Evolutionary conservation across 148 eudicot species (phyloP).

Genomic region (Polygonum maritimum): DNA sequence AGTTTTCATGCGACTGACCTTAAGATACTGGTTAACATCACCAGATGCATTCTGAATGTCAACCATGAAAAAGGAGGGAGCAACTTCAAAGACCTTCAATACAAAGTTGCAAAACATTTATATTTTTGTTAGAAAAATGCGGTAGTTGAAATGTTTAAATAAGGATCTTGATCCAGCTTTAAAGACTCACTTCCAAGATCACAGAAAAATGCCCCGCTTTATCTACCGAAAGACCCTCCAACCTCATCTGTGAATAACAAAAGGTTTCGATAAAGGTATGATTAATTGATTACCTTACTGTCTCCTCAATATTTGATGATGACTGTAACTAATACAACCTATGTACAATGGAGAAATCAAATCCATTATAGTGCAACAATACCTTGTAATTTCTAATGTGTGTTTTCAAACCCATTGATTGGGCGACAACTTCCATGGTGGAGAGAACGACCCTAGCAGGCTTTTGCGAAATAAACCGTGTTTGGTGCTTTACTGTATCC

Average conservation of each 20-base stretch:
- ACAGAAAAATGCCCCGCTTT: conserved; percentile 70
- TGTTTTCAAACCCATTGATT: conserved; percentile 98
- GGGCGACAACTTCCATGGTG: conserved; percentile 93
- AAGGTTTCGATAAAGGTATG: neutral
- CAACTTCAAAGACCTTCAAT: conserved; percentile 67
- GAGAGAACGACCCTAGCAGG: conserved; percentile 84
- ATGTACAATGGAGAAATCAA: neutral
- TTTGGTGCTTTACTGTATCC: conserved; percentile 77
- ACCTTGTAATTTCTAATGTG: conserved; percentile 95
- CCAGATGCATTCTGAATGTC: conserved; percentile 84
- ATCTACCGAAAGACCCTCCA: conserved; percentile 78
- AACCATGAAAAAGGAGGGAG: conserved; percentile 79
- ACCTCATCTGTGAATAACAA: conserved; percentile 59
- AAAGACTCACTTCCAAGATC: conserved; percentile 61
- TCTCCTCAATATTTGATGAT: neutral
- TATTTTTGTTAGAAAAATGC: neutral
- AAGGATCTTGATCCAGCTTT: neutral
- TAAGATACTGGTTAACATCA: conserved; percentile 67
- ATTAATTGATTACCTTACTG: too few relatives aligned
- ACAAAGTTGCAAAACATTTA: neutral
- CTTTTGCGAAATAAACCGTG: conserved; percentile 79
- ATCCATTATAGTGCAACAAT: neutral
- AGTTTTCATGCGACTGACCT: conserved; percentile 30
- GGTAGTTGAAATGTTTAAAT: neutral
- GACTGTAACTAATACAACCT: neutral